Evolutionary conservation across 495 filamentous ascomycete genomes (phyloP), one percentile per base, ranked within the genome.

Genomic region (Jackrogersella multiformis): DNA sequence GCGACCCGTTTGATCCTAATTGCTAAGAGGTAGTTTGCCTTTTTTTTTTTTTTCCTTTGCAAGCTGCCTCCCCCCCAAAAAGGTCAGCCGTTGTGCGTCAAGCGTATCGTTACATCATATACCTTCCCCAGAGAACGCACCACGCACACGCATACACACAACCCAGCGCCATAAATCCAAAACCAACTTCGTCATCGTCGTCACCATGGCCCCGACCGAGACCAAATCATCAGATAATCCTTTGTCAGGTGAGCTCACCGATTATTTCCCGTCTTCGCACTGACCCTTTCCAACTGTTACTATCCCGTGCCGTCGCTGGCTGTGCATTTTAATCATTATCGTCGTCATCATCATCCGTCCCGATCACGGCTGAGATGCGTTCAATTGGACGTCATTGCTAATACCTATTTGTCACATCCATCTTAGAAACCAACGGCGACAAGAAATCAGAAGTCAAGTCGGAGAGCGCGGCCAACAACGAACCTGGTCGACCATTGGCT

Each of bases 401-500:
- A 75, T 62, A 36, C 46, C 44, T 8, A 55, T 56, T n/a, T 58
- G 55, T 65, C 62, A 39, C 51, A 2, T 59, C 41, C 51, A 2
- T 59, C 41, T 9, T 56, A 75, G 73, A 73, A 54, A 61, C 67
- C 15, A 75, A 69, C 70, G 70, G 73, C 53, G 73, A 75, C 64
- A 75, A 75, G 73, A 75, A 75, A 49, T 46, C 76, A 70, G 78
- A 81, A 46, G 67, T 77, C 48, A 80, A 80, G 65, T 49, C 72
- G 34, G 80, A 81, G 51, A 45, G 53, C 16, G 49, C 74, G 51
- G 55, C 66, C 54, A 82, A 79, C 55, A 61, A 73, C 70, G 75
- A 77, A 65, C 70, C 74, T 12, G 74, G 69, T 69, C 73, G 65
- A 72, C 87, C 88, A 28, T 86, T 95, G 75, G 90, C 89, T 61